Percentiles rank a stretch among this genome's conserved stretches.
Conservation (phyloP, 495 filamentous ascomycete species). For the Neurospora sp. region DNA sequence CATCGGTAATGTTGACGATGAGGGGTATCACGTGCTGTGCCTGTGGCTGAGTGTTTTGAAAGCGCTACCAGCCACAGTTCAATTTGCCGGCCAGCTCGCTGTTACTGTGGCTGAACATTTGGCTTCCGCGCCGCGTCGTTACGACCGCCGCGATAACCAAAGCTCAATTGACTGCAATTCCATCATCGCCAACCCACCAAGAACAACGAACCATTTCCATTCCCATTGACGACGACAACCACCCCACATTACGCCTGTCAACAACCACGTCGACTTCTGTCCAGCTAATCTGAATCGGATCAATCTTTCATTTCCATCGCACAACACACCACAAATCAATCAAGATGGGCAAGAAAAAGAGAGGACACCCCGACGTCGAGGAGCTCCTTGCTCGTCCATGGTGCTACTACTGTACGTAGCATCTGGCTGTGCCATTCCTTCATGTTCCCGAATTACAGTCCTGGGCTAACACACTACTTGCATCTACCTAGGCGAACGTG, state of each 20-base stretch:
- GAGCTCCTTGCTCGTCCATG: slow-evolving; percentile 80
- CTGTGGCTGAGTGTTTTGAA: not conserved
- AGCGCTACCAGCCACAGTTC: not conserved
- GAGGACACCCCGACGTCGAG: slow-evolving; percentile 72
- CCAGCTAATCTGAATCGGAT: not conserved
- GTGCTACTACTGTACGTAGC: slow-evolving; percentile 83
- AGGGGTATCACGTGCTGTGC: not conserved
- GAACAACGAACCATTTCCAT: not conserved
- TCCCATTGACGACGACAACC: not conserved
- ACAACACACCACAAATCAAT: not conserved
- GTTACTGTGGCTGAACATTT: not conserved
- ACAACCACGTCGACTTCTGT: not conserved
- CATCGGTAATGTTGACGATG: not conserved
- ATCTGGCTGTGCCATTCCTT: not conserved
- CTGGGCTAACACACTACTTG: slow-evolving; percentile 14
- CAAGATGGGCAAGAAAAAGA: slow-evolving; percentile 77
- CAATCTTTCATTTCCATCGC: not conserved
- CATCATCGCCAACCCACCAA: not conserved
- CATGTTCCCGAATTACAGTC: not conserved
- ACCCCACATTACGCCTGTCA: not conserved
- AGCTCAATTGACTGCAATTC: not conserved
- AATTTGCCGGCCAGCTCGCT: not conserved
- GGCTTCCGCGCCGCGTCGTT: not conserved
- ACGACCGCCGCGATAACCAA: not conserved
- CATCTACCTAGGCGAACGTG: slow-evolving; percentile 55